These are phyloP conservation scores for Babesia microti DNA, from an alignment of 169 alveolate species.

Conservation along the genomic window DNA sequence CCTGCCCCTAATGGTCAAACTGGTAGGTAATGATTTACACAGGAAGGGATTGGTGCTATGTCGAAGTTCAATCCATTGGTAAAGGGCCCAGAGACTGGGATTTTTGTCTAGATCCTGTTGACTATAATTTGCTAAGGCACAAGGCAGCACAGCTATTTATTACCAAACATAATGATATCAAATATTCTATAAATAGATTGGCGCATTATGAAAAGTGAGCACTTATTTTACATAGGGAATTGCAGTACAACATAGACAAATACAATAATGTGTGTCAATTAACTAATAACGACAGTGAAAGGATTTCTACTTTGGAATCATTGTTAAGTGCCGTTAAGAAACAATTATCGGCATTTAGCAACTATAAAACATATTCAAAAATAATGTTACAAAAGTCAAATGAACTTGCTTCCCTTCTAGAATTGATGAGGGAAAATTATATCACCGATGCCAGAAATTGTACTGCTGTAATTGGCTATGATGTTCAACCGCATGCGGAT, in stretches of 20 bases:
- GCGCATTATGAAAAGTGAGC: constrained; percentile 20
- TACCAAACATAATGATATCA: constrained; percentile 2
- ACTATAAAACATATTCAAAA: constrained; percentile 32
- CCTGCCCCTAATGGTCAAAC: constrained; percentile 78
- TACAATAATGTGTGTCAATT: background rate
- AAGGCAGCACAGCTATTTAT: constrained; percentile 39
- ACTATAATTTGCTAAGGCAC: constrained; percentile 60
- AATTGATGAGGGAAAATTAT: constrained; percentile 11
- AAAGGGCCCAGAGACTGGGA: constrained; percentile 82
- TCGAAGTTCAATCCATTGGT: constrained; percentile 78
- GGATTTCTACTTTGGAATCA: constrained; percentile 11
- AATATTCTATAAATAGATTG: constrained; percentile 22
- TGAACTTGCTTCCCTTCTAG: constrained; percentile 23
- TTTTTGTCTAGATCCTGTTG: constrained; percentile 68
- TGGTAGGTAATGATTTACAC: constrained; percentile 32
- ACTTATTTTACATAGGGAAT: background rate
- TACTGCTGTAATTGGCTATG: constrained; percentile 43
- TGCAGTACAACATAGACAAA: background rate
- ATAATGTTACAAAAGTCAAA: constrained; percentile 9
- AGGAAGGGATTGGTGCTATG: constrained; percentile 82
- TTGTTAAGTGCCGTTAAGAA: constrained; percentile 28
- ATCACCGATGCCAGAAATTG: constrained; percentile 26
- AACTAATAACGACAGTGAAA: too few relatives aligned
- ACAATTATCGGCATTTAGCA: too few relatives aligned
- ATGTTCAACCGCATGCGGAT: constrained; percentile 43